Conservation (phyloP, 2,329 filamentous ascomycete species). For the Ophiocordyceps robertsii region DNA sequence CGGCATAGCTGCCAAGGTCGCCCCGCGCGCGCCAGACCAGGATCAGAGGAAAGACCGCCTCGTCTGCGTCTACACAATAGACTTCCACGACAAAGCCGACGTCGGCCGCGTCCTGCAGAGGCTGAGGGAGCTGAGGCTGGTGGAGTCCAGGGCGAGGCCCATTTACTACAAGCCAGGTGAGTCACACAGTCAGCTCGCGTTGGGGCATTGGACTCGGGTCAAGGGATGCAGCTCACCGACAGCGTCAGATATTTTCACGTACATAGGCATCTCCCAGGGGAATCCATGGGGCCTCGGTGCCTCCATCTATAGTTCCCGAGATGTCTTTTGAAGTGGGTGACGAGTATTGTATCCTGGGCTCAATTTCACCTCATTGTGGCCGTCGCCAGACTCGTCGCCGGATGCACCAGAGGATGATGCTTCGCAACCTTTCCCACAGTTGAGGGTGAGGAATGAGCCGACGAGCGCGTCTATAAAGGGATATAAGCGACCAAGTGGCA, state of each 20-base stretch:
- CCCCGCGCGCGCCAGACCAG: constrained; percentile 35
- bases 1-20: constrained; percentile 60
- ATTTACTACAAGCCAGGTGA: constrained; percentile 71
- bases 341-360: neutral
- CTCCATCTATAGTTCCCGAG: constrained; percentile 38
- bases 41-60: constrained; percentile 33
- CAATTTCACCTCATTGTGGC: too few relatives aligned
- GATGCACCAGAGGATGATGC: too few relatives aligned
- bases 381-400: too few relatives aligned
- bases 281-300: constrained; percentile 52
- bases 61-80: constrained; percentile 65
- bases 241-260: constrained; percentile 49
- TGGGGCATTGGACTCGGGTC: too few relatives aligned
- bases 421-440: too few relatives aligned
- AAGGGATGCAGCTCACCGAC: neutral
- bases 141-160: constrained; percentile 28
- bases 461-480: neutral
- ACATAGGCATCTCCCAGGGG: constrained; percentile 44
- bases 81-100: constrained; percentile 58
- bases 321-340: constrained; percentile 16
- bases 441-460: too few relatives aligned
- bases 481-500: too few relatives aligned
- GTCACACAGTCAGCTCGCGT: constrained; percentile 9
- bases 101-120: constrained; percentile 52
- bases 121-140: constrained; percentile 48